Conservation (phyloP, 441 rosid genomes). For the Breynia disticha region DNA sequence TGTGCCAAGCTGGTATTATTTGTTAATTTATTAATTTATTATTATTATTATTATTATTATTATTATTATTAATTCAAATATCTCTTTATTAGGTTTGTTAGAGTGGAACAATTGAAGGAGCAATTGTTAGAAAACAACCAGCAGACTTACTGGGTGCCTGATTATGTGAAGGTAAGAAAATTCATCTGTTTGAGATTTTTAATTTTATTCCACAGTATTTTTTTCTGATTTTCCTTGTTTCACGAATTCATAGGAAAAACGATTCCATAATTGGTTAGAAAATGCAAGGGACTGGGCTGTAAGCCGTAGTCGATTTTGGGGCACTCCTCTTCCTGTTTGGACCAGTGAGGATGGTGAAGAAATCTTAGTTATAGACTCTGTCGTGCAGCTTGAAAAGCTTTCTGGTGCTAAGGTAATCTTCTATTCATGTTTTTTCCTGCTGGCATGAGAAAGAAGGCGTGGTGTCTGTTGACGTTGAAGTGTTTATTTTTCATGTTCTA, state of each 20-base stretch:
- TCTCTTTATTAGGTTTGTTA: slow-evolving; percentile 64
- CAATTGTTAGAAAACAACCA: slow-evolving; percentile 79
- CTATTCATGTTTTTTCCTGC: background rate
- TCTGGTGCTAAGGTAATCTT: slow-evolving; percentile 72
- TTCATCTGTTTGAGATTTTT: slow-evolving; percentile 4
- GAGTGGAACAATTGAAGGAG: slow-evolving; percentile 73
- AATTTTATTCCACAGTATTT: too few species aligned
- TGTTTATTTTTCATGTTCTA: too few species aligned
- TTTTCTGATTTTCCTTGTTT: background rate
- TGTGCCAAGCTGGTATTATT: slow-evolving; percentile 83
- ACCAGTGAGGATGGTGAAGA: slow-evolving; percentile 79
- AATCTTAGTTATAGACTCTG: slow-evolving; percentile 70
- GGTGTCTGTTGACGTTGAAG: background rate
- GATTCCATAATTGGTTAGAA: slow-evolving; percentile 99
- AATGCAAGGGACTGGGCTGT: slow-evolving; percentile 99
- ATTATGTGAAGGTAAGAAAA: slow-evolving; percentile 75
- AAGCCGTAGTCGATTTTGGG: slow-evolving; percentile 98
- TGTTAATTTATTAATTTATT: background rate
- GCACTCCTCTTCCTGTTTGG: slow-evolving; percentile 98
- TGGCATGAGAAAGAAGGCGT: background rate
- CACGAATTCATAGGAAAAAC: slow-evolving; percentile 53
- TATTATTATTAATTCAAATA: slow-evolving; percentile 2
- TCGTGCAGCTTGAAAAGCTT: slow-evolving; percentile 78
- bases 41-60: too few species aligned
- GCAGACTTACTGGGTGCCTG: slow-evolving; percentile 97